Evolutionary conservation across 306 rosid species (phyloP).

Genomic region (Phaseolus lunatus): DNA sequence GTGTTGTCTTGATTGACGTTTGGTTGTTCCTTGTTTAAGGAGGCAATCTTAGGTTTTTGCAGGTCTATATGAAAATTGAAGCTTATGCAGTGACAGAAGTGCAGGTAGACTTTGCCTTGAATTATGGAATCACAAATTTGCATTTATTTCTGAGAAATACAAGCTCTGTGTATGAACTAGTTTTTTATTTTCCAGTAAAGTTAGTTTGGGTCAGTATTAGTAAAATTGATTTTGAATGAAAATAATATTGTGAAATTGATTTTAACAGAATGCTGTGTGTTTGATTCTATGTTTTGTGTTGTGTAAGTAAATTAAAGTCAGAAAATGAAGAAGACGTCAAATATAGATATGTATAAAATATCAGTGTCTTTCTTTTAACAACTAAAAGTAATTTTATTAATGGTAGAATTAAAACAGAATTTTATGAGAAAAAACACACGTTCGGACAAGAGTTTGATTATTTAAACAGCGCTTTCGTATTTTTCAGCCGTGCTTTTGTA

Average conservation of each 20-base stretch:
- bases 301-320: no score
- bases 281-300: no score
- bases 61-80: background rate
- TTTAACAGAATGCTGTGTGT: no score
- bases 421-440: no score
- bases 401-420: no score
- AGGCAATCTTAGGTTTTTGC: constrained; percentile 13
- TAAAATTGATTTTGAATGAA: background rate
- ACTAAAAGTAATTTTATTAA: no score
- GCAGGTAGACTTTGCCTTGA: background rate
- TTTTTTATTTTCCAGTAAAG: background rate
- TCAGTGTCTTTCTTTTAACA: no score
- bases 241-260: background rate
- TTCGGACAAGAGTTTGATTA: no score
- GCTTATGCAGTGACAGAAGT: background rate
- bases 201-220: background rate
- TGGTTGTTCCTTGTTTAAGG: constrained; percentile 18
- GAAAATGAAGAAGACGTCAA: no score
- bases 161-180: background rate
- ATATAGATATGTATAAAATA: no score
- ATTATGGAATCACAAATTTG: background rate
- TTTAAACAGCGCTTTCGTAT: no score
- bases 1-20: constrained; percentile 16
- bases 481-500: no score
- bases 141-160: background rate